Conservation (phyloP, 2,329 filamentous ascomycete genomes). For the Phaeosphaeriaceae sp. region DNA sequence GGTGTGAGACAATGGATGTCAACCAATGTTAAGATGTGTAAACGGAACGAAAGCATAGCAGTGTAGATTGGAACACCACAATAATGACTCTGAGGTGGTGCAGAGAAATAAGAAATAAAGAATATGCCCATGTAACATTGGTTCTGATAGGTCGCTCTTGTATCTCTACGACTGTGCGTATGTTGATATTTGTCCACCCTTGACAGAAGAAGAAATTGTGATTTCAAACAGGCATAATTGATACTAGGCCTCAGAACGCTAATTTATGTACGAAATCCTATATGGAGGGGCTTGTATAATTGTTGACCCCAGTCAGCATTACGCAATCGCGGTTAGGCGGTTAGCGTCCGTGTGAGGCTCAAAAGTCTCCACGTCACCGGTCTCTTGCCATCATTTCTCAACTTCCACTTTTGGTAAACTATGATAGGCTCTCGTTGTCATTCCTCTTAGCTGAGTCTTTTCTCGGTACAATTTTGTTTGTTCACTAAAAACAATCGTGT, state of each 20-base stretch:
- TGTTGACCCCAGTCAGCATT: slow-evolving; percentile 11
- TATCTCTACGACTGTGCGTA: too few species aligned
- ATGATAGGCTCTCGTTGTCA: slow-evolving; percentile 15
- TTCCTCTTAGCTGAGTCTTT: neutral
- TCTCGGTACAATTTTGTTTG: neutral
- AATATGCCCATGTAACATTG: neutral
- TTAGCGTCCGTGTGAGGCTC: slow-evolving; percentile 37
- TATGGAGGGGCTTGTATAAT: neutral
- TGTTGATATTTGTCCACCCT: too few species aligned
- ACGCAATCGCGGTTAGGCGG: slow-evolving; percentile 25
- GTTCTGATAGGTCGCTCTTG: too few species aligned
- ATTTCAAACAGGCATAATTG: too few species aligned
- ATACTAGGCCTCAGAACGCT: too few species aligned
- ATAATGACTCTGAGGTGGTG: slow-evolving; percentile 41
- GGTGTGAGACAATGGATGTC: slow-evolving; percentile 31
- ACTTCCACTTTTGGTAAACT: slow-evolving; percentile 5
- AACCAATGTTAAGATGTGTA: slow-evolving; percentile 35
- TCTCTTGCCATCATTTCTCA: slow-evolving; percentile 10
- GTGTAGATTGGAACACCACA: slow-evolving; percentile 41
- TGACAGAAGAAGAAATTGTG: too few species aligned
- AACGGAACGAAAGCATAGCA: slow-evolving; percentile 27
- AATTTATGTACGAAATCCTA: neutral
- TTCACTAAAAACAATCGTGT: neutral
- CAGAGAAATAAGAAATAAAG: slow-evolving; percentile 38
- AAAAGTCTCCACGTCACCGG: slow-evolving; percentile 40